Base-by-base conservation (phyloP, 2,329 filamentous ascomycete species). In the Phialophora chinensis region DNA sequence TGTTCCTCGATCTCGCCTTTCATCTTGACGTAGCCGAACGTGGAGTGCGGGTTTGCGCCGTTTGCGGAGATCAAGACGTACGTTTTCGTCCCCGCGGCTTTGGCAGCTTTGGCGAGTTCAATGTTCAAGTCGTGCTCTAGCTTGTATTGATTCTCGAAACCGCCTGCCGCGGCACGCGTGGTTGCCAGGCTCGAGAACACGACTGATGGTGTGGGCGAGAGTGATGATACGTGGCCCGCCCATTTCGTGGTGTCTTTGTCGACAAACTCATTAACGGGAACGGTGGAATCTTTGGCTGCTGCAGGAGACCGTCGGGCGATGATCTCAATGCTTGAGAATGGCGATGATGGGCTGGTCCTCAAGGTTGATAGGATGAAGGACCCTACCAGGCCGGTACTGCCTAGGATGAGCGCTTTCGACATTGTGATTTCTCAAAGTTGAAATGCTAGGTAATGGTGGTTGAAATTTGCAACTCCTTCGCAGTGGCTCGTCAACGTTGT, bases 91-190 rank as follows among this genome's bases (percentile, higher is more conserved):
- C 92, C 92, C 0, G 88, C 87, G 3, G 84, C 85, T 75, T 90
- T 91, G 52, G 93, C 92, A 0, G 90, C 88, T 67, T 86, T 85
- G 3, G 91, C 93, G 27, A 96, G 83, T 70, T 90, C 88, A 57
- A 96, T 78, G 78, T 96, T 96, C 53, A 97, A 83, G 75, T 95
- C 92, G 75, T 93, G 87, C 80, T 97, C 94, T 70, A 97, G 91
- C 75, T 91, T 91, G 81, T 92, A 90, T 80, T 97, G 94, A 68
- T 89, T 88, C 31, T 88, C 89, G 71, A 96, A 80, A 65, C 90
- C 84, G 68, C 93, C 93, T 0, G 92, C 93, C 12, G 84, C 83
- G 0, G 83, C 90, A 57, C 88, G 87, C 0, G 93, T 97, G 2
- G 92, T 97, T 65, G 90, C 94, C 0, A 97, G 85, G 1, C 87